Percentiles rank a stretch among this genome's conserved stretches.
These are phyloP conservation scores for Colletotrichum sp. DNA, from an alignment of 2,329 filamentous ascomycete genomes.

Conservation along the genomic window DNA sequence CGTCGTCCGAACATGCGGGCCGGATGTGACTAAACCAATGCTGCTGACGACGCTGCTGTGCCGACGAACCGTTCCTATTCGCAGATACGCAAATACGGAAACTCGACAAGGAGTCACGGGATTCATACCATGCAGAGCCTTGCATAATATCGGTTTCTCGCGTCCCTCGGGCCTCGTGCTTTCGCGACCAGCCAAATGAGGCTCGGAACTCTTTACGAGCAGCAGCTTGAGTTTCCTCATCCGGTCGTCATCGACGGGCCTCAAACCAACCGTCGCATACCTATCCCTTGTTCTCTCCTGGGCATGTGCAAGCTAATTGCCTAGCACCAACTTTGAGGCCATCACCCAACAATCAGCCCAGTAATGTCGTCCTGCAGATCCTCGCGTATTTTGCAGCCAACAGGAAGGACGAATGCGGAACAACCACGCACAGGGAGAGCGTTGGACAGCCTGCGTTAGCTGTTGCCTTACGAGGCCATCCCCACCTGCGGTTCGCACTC, in stretches of 20 bases:
- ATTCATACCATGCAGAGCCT: background rate
- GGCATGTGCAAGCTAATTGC: background rate
- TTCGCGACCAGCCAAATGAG: background rate
- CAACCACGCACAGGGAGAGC: background rate
- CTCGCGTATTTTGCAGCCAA: conserved; percentile 4
- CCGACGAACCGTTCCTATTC: conserved; percentile 15
- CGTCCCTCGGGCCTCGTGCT: background rate
- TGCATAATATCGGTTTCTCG: background rate
- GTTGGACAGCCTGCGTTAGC: background rate
- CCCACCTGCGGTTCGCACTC: background rate
- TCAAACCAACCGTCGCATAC: background rate
- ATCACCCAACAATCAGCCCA: conserved; percentile 7
- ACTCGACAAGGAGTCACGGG: background rate
- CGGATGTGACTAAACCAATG: background rate
- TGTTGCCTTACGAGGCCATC: conserved; percentile 21
- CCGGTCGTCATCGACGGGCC: background rate
- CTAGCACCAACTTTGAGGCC: conserved; percentile 7
- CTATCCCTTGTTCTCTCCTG: background rate
- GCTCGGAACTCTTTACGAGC: background rate
- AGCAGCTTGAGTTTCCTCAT: background rate
- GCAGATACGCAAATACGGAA: background rate
- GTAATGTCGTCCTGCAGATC: conserved; percentile 7
- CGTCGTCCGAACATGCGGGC: conserved; percentile 22
- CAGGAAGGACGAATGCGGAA: background rate
- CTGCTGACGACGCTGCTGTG: conserved; percentile 21